A percentile compares a stretch with the other conserved stretches of the same genome.
Conservation (phyloP, 179 eudicot species). For the Amaranthus tricolor region DNA sequence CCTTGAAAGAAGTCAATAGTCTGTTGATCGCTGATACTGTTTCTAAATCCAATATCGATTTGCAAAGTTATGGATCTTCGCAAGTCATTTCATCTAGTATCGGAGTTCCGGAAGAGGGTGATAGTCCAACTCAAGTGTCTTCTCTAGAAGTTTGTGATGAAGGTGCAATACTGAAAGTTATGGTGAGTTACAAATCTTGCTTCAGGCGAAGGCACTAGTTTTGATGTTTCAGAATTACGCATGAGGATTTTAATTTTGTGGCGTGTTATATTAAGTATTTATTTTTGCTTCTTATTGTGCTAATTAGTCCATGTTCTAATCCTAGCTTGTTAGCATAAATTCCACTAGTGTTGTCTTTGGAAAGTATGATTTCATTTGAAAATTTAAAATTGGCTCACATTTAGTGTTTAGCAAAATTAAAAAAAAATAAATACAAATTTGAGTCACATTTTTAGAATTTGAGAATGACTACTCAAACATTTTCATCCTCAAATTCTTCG, state of each 20-base stretch:
- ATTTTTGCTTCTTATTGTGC: background rate
- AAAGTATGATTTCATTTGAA: no score
- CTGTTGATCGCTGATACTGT: conserved; percentile 46
- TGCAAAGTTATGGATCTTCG: conserved; percentile 52
- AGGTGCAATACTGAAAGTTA: conserved; percentile 82
- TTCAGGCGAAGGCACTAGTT: background rate
- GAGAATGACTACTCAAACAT: no score
- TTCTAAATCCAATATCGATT: conserved; percentile 43
- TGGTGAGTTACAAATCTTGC: conserved; percentile 51
- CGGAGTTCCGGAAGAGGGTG: conserved; percentile 66
- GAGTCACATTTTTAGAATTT: no score
- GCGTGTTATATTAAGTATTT: background rate
- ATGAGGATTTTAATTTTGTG: background rate
- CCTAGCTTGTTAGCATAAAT: background rate
- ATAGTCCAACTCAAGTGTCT: conserved; percentile 63
- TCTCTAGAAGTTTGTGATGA: conserved; percentile 66
- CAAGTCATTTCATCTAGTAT: conserved; percentile 57
- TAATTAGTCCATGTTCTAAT: background rate
- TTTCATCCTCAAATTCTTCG: no score
- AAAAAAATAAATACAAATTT: no score
- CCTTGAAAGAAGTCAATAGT: conserved; percentile 52
- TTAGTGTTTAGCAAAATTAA: no score
- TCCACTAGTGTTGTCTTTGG: no score
- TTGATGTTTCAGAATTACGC: background rate
- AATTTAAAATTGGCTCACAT: no score